Conservation (phyloP, 1,284 basidiomycete species). For the Cerrena zonata region DNA sequence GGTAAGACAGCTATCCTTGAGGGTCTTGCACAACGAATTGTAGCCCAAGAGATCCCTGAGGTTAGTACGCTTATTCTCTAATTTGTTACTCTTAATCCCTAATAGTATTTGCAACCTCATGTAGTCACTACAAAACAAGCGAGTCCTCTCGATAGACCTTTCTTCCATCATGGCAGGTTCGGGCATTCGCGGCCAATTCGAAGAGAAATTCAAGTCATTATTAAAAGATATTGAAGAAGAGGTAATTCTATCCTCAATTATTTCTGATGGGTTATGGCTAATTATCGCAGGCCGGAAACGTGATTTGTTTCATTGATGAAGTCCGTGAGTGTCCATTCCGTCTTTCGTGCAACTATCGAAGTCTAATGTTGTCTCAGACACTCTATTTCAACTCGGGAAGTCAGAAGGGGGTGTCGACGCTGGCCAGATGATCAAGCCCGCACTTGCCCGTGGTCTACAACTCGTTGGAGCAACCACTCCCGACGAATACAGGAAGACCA, state of each 20-base stretch:
- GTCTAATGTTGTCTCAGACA: slow-evolving; percentile 39
- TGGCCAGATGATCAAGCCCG: slow-evolving; percentile 87
- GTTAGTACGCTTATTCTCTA: slow-evolving; percentile 41
- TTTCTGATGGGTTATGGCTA: slow-evolving; percentile 1
- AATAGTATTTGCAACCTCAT: slow-evolving; percentile 4
- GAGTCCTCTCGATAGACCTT: slow-evolving; percentile 78
- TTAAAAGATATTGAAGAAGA: slow-evolving; percentile 84
- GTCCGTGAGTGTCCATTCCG: slow-evolving; percentile 53
- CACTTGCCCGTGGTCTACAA: slow-evolving; percentile 78
- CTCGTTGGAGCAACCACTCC: slow-evolving; percentile 85
- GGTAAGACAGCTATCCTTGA: slow-evolving; percentile 93
- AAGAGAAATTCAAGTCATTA: slow-evolving; percentile 85
- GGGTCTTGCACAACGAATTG: slow-evolving; percentile 83
- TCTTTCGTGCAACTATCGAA: neutral
- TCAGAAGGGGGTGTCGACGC: slow-evolving; percentile 88
- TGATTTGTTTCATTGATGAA: slow-evolving; percentile 90
- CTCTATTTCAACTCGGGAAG: slow-evolving; percentile 82
- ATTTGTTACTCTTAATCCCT: no score
- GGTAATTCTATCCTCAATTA: slow-evolving; percentile 31
- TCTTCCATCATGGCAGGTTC: slow-evolving; percentile 81
- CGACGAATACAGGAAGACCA: slow-evolving; percentile 87
- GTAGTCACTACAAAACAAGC: slow-evolving; percentile 76
- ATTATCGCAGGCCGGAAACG: slow-evolving; percentile 47
- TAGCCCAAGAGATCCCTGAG: slow-evolving; percentile 88
- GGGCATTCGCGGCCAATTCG: slow-evolving; percentile 84